Base-by-base conservation (phyloP, 768 basidiomycete species). In the Neoboletus magnificus region DNA sequence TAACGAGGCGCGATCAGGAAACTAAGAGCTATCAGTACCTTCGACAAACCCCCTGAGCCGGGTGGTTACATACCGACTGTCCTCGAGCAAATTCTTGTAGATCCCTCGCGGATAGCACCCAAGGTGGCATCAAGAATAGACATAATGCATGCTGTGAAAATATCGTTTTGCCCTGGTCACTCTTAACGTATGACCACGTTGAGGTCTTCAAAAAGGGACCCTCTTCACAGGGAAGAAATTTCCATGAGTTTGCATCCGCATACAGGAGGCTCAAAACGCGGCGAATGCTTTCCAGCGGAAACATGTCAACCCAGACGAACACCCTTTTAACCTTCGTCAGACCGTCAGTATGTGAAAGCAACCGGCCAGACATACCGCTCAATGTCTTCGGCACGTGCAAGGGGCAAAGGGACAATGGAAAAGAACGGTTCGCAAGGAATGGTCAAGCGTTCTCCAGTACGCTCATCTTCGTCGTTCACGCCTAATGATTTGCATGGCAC, bases 231-330 rank as follows among this genome's bases (percentile, higher is more conserved):
- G 60, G 55, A 29, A 64, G 39, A 18, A 77, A 66, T 9, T 60
- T 65, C 69, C 72, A 78, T 7, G 65, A 51, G 12, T 40, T 50
- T 2, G 69, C 64, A 37, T 68, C 62, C 10, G 64, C 65, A 42
- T 67, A 71, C 23, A 70, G 49, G 25, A 75, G 55, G 45, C 71
- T 72, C 52, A 79, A 58, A 25, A 76, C 55, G 29, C 74, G 71
- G 61, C 81, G 78, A 15, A 75, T 73, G 10, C 80, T 84, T 62
- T 76, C 74, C 23, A 86, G 65, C 5, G 83, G 82, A 45, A 81
- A 73, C 53, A 74, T 74, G 27, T 76, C 74, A 16, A 84, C 60
- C 83, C 83, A 85, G 25, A 72, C 66, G 23, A 71, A 65, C 39
- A 83, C 65, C 30, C 83, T 84, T 49, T 25, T 22, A 10, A 47